A percentile compares a stretch with the other conserved stretches of the same genome.
phyloP scores from a whole-genome alignment of 2,329 filamentous ascomycete genomes.

The Lachnellula cervina region DNA sequence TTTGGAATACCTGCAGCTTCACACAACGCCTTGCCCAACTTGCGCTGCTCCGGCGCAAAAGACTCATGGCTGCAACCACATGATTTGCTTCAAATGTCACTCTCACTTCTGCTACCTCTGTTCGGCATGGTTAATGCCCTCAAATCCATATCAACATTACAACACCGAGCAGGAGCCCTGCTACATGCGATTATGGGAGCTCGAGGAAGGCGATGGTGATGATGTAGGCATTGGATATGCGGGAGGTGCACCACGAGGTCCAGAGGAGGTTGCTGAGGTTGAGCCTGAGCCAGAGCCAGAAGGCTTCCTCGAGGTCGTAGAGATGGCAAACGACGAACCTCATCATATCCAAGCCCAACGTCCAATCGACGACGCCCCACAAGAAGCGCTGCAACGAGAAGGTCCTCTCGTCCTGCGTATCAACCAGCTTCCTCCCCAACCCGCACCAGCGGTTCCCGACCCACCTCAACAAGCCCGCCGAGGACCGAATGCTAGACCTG shows the following conservation, averaged over 20 bases:
- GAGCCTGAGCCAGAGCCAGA: conserved; percentile 5
- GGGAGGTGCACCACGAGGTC: conserved; percentile 12
- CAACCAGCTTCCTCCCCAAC: conserved; percentile 22
- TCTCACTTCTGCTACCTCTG: conserved; percentile 97
- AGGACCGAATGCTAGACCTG: not conserved
- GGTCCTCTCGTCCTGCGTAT: conserved; percentile 32
- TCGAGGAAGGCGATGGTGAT: conserved; percentile 71
- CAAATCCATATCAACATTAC: conserved; percentile 85
- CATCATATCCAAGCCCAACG: conserved; percentile 1
- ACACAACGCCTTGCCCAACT: conserved; percentile 86
- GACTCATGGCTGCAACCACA: conserved; percentile 92
- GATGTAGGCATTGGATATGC: conserved; percentile 27
- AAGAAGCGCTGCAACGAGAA: conserved; percentile 25
- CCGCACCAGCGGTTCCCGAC: conserved; percentile 18
- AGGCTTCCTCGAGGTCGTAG: not conserved
- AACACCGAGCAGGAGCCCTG: conserved; percentile 67
- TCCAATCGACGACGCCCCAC: not conserved
- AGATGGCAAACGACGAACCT: conserved; percentile 9
- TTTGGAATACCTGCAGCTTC: conserved; percentile 72
- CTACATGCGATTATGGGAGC: conserved; percentile 84
- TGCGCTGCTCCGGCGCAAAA: conserved; percentile 84
- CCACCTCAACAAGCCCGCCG: conserved; percentile 11
- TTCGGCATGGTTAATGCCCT: conserved; percentile 74
- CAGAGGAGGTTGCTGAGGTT: conserved; percentile 9
- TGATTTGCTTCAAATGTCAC: conserved; percentile 85